Evolutionary conservation across 139 green algal species (phyloP), one percentile per base, ranked within the genome.

Genomic region (Chlorella sp.): DNA sequence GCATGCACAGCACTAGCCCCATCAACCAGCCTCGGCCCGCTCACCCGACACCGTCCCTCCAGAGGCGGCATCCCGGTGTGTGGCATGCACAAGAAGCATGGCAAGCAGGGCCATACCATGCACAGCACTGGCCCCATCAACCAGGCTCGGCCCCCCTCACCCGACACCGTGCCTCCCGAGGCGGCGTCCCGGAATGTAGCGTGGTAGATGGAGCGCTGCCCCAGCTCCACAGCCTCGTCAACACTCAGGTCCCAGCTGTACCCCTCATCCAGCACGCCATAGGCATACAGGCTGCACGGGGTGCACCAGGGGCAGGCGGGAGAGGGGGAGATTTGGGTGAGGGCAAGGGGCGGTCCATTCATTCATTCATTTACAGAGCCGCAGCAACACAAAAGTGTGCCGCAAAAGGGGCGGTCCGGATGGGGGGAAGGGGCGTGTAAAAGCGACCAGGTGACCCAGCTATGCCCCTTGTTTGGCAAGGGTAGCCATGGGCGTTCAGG

Each of bases 141-240:
- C 48, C 48, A 57, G 48, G 7, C 48, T 36, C 2, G 19, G 16
- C 9, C 14, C 34, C 37, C 16, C 84, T 88, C 88, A 97, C 96
- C 95, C 85, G 95, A 98, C 81, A 99, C 98, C 22, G 97, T 99
- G 81, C 98, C 98, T 68, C 98, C 98, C 53, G 94, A 98, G 34
- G 96, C 96, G n/a, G 97, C 97, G 92, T 99, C 98, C 18, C 98
- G 93, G 93, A 99, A 99, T 39, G 97, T 99, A 76, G 98, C 98
- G 91, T 99, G 98, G 94, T 99, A 99, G 92, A 99, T 99, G 76
- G 98, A 93, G 16, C 98, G 91, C 73, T 94, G 93, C 16, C 95
- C 98, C 81, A 99, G 93, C 94, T 99, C 98, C 66, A 97, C 92
- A 0, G 98, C 98, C 69, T 99, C 97, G 32, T 99, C 98, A 34